phyloP scores from a whole-genome alignment of 768 basidiomycete species.

The Boletus coccyginus region DNA sequence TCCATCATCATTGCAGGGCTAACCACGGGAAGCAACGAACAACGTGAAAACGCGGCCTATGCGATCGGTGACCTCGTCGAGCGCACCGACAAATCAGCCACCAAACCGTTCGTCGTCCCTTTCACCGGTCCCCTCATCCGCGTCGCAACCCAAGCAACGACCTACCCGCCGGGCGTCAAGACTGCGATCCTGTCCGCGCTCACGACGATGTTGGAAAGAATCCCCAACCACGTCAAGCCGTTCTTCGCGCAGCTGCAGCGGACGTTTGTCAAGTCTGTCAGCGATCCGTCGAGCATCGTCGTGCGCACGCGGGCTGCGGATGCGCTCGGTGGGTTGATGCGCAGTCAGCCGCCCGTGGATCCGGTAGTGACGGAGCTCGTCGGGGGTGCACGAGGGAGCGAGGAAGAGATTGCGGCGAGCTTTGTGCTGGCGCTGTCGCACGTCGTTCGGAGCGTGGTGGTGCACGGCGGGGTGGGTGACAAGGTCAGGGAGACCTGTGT shows the following conservation, averaged over 20 bases:
- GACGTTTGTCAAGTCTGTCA: slow-evolving; percentile 88
- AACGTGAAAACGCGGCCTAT: slow-evolving; percentile 52
- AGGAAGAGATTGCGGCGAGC: slow-evolving; percentile 69
- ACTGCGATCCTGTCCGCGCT: slow-evolving; percentile 72
- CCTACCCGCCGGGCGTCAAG: too few species aligned
- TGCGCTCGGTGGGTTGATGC: slow-evolving; percentile 36
- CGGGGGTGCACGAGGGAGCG: slow-evolving; percentile 57
- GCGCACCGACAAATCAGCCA: too few species aligned
- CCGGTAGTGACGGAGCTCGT: slow-evolving; percentile 76
- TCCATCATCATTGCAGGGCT: slow-evolving; percentile 91
- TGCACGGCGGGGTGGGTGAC: slow-evolving; percentile 55
- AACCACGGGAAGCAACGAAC: slow-evolving; percentile 91
- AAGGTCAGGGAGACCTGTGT: slow-evolving; percentile 69
- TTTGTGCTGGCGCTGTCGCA: slow-evolving; percentile 39
- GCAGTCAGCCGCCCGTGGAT: too few species aligned
- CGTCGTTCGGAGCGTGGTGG: too few species aligned
- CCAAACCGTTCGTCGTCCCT: too few species aligned
- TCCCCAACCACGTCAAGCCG: slow-evolving; percentile 36
- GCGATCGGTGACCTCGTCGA: too few species aligned
- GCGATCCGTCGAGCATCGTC: slow-evolving; percentile 47
- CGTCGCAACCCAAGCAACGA: too few species aligned
- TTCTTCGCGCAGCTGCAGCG: slow-evolving; percentile 91
- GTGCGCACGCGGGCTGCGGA: slow-evolving; percentile 82
- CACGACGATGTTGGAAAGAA: slow-evolving; percentile 77
- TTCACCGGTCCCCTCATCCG: too few species aligned